Base-by-base conservation (phyloP, 192 early-diverging fungal genomes). In the Coemansia sp. region DNA sequence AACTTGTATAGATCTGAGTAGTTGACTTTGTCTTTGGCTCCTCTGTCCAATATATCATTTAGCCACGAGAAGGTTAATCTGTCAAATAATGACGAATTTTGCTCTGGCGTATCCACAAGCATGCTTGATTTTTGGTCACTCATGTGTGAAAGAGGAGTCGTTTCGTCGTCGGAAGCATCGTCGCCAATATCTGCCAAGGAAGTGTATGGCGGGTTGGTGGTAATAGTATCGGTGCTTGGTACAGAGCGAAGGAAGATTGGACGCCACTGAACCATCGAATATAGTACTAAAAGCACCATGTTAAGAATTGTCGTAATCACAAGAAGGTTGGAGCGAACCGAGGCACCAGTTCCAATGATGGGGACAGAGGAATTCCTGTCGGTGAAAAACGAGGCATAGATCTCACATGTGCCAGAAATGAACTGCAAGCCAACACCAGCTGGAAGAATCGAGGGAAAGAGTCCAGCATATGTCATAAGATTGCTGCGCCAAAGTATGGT, bases 1-100 rank as follows among this genome's bases (percentile, higher is more conserved):
- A 93, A 68, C 3, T 74, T 59, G 45, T 81, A 84, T 38, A 93
- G 58, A 38, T 93, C 87, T 36, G 71, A 58, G 11, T 80, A 68
- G 14, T 81, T 75, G 17, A 93, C 78, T 11, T 78, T 72, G 29
- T 80, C 61, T 41, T 45, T 68, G 28, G 76, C 75, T 28, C 83
- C 88, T 15, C 78, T 71, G 6, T 73, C 62, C 50, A 94, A 70
- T 20, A 94, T 50, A 9, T 81, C 64, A 68, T 83, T 85, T 4
- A 83, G 62, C 83, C 87, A 88, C 17, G 65, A 58, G 59, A 89
- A 91, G 19, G 75, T 66, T 59, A 74, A 60, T 27, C 23, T 61
- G 48, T 62, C 56, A 23, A 58, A 60, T 67, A 64, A 67, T 29
- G 72, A 75, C 5, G 41, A 42, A 31, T 50, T 64, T 54, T 40